Base-by-base conservation (phyloP, 1,284 basidiomycete species). In the Fomes fomentarius region DNA sequence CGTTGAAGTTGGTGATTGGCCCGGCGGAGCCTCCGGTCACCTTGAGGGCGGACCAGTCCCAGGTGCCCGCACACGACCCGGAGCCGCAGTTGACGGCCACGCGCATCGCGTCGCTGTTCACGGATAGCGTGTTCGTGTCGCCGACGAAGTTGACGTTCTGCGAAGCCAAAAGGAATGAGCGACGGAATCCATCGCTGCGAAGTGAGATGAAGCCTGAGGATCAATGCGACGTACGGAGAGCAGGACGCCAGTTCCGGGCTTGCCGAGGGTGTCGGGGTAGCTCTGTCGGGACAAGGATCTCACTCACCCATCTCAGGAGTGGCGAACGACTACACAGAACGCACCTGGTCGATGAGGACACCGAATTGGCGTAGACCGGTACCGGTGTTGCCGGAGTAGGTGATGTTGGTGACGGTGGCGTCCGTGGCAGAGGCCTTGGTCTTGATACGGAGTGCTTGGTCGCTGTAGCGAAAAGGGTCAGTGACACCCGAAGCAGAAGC, bases 21-120 rank as follows among this genome's bases (percentile, higher is more conserved):
- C 79, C 76, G 9, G 63, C 61, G 28, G 58, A 56, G 15, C 81
- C 82, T 3, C 82, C 82, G 6, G 71, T 71, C 8, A 76, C 73
- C 47, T 71, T 66, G 44, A 86, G 71, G 25, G 66, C 67, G 8
- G 74, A 67, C 79, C 81, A 85, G 60, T 82, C 66, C 82, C 83
- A 85, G 0, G 67, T 70, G 6, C 81, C 70, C n/a, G 62, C 66
- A 61, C 71, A 72, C 17, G 67, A 50, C 4, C 66, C 64, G 21
- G 52, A 47, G 37, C 69, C 71, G 50, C 69, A 71, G 58, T 71
- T 71, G 21, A 72, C 65, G n/a, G 68, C 68, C 9, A 72, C 66
- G 24, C 67, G 64, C 44, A 58, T 38, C 9, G 69, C 71, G 43
- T 52, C 58, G 37, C 62, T 64, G 55, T 60, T 58, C 10, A 72